Percentiles rank a stretch among this genome's conserved stretches.
phyloP scores from a whole-genome alignment of 371 early-diverging fungal genomes.

The Mortierella sp. region DNA sequence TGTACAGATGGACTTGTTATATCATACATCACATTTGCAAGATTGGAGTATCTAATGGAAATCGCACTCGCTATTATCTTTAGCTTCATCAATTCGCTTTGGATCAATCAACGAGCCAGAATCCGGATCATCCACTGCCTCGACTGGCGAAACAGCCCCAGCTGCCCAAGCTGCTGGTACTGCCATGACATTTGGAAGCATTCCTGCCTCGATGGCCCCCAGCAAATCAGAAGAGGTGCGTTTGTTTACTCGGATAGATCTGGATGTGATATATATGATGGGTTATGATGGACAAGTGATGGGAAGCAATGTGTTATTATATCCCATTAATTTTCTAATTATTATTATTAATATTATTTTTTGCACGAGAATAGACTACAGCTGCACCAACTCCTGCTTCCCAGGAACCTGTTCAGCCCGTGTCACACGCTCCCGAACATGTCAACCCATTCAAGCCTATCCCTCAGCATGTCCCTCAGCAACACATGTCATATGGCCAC shows the following conservation, averaged over 20 bases:
- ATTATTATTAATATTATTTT: too few relatives aligned
- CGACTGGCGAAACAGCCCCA: constrained; percentile 28
- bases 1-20: neutral
- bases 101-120: constrained; percentile 67
- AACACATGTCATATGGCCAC: constrained; percentile 32
- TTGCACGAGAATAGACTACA: constrained; percentile 5
- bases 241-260: neutral
- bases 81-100: constrained; percentile 64
- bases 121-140: constrained; percentile 39
- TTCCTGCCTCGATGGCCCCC: constrained; percentile 56
- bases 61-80: neutral
- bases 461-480: constrained; percentile 30
- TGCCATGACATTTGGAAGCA: constrained; percentile 62
- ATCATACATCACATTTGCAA: too few relatives aligned
- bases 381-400: constrained; percentile 20
- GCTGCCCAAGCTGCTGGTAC: constrained; percentile 31
- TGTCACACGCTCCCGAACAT: constrained; percentile 25
- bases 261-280: too few relatives aligned
- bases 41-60: too few relatives aligned
- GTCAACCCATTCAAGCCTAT: constrained; percentile 34
- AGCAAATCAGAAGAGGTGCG: constrained; percentile 52
- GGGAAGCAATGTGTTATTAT: neutral
- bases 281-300: too few relatives aligned
- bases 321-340: neutral
- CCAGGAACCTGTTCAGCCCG: constrained; percentile 25